Evolutionary conservation across 345 rosid genomes (phyloP), one percentile per base, ranked within the genome.

Genomic region (Sisymbrium altissimum): DNA sequence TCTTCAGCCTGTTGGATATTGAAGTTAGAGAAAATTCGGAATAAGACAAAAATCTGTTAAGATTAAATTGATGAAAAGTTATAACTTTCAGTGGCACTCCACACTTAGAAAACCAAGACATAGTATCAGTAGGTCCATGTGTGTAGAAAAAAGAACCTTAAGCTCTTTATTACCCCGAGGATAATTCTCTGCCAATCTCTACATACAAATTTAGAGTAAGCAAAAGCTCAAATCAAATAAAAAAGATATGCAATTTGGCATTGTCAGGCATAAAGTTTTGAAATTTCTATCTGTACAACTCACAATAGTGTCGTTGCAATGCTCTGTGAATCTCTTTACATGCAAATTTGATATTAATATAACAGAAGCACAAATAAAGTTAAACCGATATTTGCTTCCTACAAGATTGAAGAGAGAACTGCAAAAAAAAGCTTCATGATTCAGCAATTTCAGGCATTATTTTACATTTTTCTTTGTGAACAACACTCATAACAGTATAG

Each of bases 131-230:
- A 13, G 97, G 96, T 40, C 95, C 92, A 69, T 93, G 98, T 50
- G 73, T 71, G 66, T 78, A 79, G 79, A 93, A 93, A 76, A 91
- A 93, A 53, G 96, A 85, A 46, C 96, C 98, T 81, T 84, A 17
- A 93, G 81, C 81, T 93, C 98, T 83, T 74, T 88, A 72, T 89
- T 82, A 74, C 98, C 98, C 70, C 98, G 89, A 43, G 98, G 98
- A 70, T 93, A 93, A 61, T 86, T 71, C 73, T 86, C 97, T 39
- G 96, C 96, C 77, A 93, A 82, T 77, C 83, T 81, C 98, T 91
- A 69, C 57, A 66, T 52, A 50, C 52, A 66, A 52, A 64, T n/a
- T n/a, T n/a, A n/a, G n/a, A n/a, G n/a, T n/a, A n/a, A n/a, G n/a
- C n/a, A n/a, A n/a, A n/a, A n/a, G n/a, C n/a, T n/a, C n/a, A n/a